Evolutionary conservation across 129 eudicot genomes (phyloP).

Genomic region (Scalesia atractyloides): DNA sequence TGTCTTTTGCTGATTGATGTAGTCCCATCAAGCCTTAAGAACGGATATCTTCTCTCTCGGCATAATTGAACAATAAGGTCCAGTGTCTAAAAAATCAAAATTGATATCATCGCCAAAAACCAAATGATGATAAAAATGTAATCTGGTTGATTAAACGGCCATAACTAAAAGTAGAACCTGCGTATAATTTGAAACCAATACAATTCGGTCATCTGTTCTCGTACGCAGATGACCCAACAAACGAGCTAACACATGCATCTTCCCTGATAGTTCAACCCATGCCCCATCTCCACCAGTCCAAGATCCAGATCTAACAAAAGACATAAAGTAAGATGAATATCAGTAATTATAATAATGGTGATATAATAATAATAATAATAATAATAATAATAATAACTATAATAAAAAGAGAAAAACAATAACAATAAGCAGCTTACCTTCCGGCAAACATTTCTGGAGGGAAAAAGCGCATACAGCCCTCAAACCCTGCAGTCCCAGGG

Average conservation of each 20-base stretch:
- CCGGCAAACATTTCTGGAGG: conserved; percentile 95
- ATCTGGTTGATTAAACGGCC: conserved; percentile 4
- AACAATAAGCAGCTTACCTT: conserved; percentile 48
- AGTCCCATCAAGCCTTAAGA: conserved; percentile 91
- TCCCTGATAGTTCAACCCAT: conserved; percentile 98
- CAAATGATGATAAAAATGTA: background rate
- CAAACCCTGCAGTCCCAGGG: conserved; percentile 92
- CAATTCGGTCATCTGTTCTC: conserved; percentile 94
- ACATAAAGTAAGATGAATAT: conserved; percentile 10
- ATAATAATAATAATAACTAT: no score
- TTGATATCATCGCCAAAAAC: conserved; percentile 23
- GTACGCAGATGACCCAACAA: conserved; percentile 78
- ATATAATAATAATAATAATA: no score
- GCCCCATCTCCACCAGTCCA: conserved; percentile 97
- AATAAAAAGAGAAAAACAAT: conserved; percentile 20
- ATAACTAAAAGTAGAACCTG: conserved; percentile 49
- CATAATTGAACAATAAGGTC: conserved; percentile 98
- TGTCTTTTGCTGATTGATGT: conserved; percentile 97
- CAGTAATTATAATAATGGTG: background rate
- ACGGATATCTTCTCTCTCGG: conserved; percentile 97
- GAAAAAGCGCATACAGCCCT: conserved; percentile 83
- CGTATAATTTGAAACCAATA: conserved; percentile 96
- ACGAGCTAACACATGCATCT: conserved; percentile 94
- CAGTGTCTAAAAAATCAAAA: conserved; percentile 60
- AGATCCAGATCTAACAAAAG: conserved; percentile 85